Conservation (phyloP, 2,329 filamentous ascomycete genomes). For the Fusarium gaditjirri region DNA sequence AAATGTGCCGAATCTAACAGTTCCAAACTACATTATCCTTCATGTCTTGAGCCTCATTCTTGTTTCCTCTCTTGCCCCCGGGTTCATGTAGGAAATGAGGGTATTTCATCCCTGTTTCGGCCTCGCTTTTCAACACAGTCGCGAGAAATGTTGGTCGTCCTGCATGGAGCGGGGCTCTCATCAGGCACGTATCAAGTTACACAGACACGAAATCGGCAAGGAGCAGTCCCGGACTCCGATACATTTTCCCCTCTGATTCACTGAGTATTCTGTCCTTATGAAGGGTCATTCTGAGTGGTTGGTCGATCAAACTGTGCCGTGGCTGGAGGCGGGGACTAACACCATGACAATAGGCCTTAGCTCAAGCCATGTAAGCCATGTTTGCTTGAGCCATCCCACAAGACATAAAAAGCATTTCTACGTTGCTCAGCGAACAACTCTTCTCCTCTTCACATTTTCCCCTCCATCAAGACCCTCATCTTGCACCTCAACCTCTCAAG, state of each 20-base stretch:
- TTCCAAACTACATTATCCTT: not conserved
- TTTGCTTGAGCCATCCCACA: conserved; percentile 4
- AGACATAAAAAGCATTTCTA: conserved; percentile 11
- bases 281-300: not conserved
- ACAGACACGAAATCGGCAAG: not conserved
- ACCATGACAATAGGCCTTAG: not conserved
- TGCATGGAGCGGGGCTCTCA: conserved; percentile 2
- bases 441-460: not conserved
- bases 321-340: not conserved
- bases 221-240: conserved; percentile 9
- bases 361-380: conserved; percentile 17
- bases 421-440: not conserved
- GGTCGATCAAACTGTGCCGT: not conserved
- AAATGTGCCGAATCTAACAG: not conserved
- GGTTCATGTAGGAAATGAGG: fast-evolving
- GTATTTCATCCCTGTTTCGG: not conserved
- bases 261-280: not conserved
- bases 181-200: not conserved
- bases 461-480: not conserved
- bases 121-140: conserved; percentile 19
- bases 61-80: fast-evolving
- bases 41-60: no score
- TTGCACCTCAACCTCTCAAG: not conserved
- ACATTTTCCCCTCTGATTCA: not conserved
- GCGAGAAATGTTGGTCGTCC: conserved; percentile 8